A percentile compares a stretch with the other conserved stretches of the same genome.
phyloP scores from a whole-genome alignment of 108 stramenopile genomes.

The Nitzschia sp. region DNA sequence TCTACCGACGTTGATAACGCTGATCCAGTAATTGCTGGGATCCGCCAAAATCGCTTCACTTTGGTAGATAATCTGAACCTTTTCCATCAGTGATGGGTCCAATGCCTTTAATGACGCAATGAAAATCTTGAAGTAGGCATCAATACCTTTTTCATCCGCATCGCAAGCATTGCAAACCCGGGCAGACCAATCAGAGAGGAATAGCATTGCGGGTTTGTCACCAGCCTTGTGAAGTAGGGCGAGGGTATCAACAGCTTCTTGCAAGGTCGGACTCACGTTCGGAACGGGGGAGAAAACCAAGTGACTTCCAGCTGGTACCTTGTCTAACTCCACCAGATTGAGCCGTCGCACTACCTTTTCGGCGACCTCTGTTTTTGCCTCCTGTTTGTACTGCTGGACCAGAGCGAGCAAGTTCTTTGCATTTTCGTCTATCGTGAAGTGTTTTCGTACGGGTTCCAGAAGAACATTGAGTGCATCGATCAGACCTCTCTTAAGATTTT shows the following conservation, averaged over 20 bases:
- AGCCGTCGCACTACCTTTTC: constrained; percentile 57
- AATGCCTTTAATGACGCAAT: constrained; percentile 62
- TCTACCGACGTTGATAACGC: constrained; percentile 90
- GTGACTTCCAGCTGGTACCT: constrained; percentile 64
- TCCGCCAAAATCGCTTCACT: constrained; percentile 86
- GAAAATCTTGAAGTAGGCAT: constrained; percentile 76
- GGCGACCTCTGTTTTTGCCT: constrained; percentile 21
- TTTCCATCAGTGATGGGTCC: constrained; percentile 60
- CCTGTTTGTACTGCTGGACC: constrained; percentile 89
- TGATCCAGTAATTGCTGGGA: constrained; percentile 95
- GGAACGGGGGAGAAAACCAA: constrained; percentile 88
- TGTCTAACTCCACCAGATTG: constrained; percentile 60
- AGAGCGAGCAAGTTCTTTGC: constrained; percentile 88
- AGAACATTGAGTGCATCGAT: constrained; percentile 88
- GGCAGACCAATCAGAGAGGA: constrained; percentile 86
- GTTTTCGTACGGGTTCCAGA: constrained; percentile 95
- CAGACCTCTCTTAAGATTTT: constrained; percentile 75
- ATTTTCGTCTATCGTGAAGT: constrained; percentile 86
- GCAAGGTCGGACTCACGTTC: constrained; percentile 64
- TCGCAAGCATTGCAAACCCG: constrained; percentile 76
- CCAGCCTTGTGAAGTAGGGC: constrained; percentile 30
- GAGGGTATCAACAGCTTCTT: constrained; percentile 70
- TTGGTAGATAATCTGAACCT: constrained; percentile 73
- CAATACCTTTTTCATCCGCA: constrained; percentile 80
- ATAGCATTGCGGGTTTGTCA: constrained; percentile 56